Conservation (phyloP, 768 basidiomycete species). For the Pleurotus tuoliensis region DNA sequence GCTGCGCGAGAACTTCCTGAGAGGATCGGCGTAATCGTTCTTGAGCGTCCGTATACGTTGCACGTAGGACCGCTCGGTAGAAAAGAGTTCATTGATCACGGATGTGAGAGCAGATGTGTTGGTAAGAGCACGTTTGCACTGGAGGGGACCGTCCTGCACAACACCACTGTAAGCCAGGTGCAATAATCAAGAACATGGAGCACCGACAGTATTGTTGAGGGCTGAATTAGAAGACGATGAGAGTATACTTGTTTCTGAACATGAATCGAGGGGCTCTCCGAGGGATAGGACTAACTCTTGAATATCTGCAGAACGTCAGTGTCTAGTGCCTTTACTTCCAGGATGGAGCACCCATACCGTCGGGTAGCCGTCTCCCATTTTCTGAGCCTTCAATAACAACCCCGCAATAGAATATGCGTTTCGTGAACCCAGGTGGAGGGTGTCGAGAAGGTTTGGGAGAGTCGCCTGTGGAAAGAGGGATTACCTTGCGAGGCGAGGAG, state of each 20-base stretch:
- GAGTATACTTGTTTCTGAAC: slow-evolving; percentile 44
- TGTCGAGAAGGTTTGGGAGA: slow-evolving; percentile 42
- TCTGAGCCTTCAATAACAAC: slow-evolving; percentile 86
- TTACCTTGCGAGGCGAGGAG: slow-evolving; percentile 67
- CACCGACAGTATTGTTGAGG: slow-evolving; percentile 20
- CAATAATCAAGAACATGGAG: not conserved
- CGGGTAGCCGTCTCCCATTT: slow-evolving; percentile 60
- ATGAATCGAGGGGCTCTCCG: slow-evolving; percentile 58
- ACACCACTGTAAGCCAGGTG: no score
- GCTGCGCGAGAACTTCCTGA: slow-evolving; percentile 79
- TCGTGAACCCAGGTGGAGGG: slow-evolving; percentile 46
- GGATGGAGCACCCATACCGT: slow-evolving; percentile 40
- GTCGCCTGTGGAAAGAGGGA: slow-evolving; percentile 71
- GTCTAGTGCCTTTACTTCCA: no score
- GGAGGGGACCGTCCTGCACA: slow-evolving; percentile 33
- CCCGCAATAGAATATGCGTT: slow-evolving; percentile 84
- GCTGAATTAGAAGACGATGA: slow-evolving; percentile 37
- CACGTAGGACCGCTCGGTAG: slow-evolving; percentile 88
- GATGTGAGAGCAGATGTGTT: slow-evolving; percentile 65
- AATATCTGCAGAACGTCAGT: slow-evolving; percentile 47
- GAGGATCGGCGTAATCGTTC: slow-evolving; percentile 84
- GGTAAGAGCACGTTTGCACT: slow-evolving; percentile 50
- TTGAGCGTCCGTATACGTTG: slow-evolving; percentile 80
- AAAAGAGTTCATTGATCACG: slow-evolving; percentile 81
- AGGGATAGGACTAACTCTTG: slow-evolving; percentile 77